phyloP scores from a whole-genome alignment of 352 stramenopile genomes.

The Chrysophaeum taylorii region DNA sequence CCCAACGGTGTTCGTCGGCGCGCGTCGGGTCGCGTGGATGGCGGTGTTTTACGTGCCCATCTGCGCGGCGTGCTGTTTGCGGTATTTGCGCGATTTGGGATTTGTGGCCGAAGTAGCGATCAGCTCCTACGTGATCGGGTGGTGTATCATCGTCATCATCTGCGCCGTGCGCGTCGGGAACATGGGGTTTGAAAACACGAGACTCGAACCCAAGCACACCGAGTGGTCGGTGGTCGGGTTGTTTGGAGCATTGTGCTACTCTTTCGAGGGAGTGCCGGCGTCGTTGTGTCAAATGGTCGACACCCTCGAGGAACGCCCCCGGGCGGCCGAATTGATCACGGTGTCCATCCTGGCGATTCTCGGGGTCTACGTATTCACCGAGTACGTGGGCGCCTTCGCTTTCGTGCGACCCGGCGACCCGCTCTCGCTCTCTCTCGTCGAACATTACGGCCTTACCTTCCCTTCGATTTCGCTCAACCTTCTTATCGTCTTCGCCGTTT shows the following conservation, averaged over 20 bases:
- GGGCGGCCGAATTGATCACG: background rate
- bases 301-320: background rate
- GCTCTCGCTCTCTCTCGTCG: background rate
- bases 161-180: background rate
- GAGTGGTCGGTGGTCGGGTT: background rate
- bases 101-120: background rate
- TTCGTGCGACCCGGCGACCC: background rate
- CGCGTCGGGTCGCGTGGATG: background rate
- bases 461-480: background rate
- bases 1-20: background rate
- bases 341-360: background rate
- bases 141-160: too few species aligned
- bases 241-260: background rate
- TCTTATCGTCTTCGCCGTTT: background rate
- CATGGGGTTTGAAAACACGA: background rate
- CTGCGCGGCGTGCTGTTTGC: background rate
- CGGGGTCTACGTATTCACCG: background rate
- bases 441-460: background rate
- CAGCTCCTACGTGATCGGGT: background rate
- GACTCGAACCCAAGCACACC: background rate
- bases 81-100: background rate
- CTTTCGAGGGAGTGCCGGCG: constrained; percentile 4
- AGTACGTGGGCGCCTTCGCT: background rate
- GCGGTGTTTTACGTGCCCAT: background rate
- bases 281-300: background rate